Evolutionary conservation across 768 basidiomycete species (phyloP).

Genomic region (Tylopilus intermedius): DNA sequence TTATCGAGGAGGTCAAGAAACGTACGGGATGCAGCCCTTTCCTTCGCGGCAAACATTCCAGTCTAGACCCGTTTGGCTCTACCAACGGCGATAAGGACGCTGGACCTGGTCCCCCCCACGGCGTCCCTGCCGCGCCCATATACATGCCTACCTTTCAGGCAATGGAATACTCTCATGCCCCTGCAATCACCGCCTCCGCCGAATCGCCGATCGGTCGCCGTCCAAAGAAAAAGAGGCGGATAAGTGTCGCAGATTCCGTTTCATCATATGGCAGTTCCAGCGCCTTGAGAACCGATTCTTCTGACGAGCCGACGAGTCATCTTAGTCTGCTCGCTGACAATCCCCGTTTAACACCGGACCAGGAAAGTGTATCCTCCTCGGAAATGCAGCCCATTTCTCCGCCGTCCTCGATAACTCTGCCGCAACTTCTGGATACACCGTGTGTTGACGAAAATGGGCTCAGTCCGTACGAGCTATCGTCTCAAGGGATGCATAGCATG

Average conservation of each 20-base stretch:
- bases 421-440: conserved; percentile 26
- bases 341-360: conserved; percentile 30
- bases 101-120: conserved; percentile 25
- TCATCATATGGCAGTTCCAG: conserved; percentile 31
- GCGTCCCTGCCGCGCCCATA: conserved; percentile 26
- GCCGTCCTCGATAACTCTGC: conserved; percentile 21
- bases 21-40: conserved; percentile 44
- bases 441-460: conserved; percentile 20
- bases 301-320: conserved; percentile 18
- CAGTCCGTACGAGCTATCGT: conserved; percentile 26
- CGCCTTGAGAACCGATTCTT: conserved; percentile 23
- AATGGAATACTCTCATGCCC: conserved; percentile 35
- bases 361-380: conserved; percentile 29
- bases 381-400: conserved; percentile 32
- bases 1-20: conserved; percentile 47
- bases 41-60: conserved; percentile 47
- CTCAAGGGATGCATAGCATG: conserved; percentile 13
- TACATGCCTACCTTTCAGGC: conserved; percentile 40
- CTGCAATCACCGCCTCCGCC: conserved; percentile 27
- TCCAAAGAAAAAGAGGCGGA: conserved; percentile 33
- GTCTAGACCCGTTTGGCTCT: conserved; percentile 46
- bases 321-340: conserved; percentile 25
- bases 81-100: conserved; percentile 33
- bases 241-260: conserved; percentile 33
- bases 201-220: conserved; percentile 28